These are phyloP conservation scores for Tolypocladium nubicola DNA, from an alignment of 2,329 filamentous ascomycete genomes.

Conservation along the genomic window DNA sequence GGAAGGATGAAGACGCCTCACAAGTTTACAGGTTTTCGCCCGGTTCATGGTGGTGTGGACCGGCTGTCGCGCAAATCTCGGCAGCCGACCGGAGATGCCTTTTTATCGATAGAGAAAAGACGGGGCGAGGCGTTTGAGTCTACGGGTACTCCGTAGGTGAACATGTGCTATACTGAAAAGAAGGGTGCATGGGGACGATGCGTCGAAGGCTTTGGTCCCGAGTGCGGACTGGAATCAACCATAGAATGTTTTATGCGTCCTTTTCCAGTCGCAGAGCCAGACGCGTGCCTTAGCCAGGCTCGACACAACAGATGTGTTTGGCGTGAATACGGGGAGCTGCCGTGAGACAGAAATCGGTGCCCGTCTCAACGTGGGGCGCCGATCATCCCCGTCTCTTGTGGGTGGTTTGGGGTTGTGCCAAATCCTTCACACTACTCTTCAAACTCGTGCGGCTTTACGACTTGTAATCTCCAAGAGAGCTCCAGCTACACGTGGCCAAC, in stretches of 20 bases:
- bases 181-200: background rate
- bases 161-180: background rate
- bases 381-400: background rate
- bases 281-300: background rate
- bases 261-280: background rate
- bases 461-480: background rate
- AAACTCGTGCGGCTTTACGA: background rate
- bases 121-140: background rate
- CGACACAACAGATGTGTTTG: background rate
- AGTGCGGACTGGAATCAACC: too few relatives aligned
- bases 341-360: background rate
- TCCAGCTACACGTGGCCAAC: background rate
- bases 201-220: background rate
- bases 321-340: background rate
- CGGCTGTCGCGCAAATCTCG: background rate
- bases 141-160: background rate
- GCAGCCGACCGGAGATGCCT: background rate
- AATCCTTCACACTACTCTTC: background rate
- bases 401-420: background rate
- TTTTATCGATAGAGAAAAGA: background rate
- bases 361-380: background rate
- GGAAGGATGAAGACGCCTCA: background rate
- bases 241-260: too few relatives aligned
- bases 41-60: background rate
- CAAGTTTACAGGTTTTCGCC: too few relatives aligned